Evolutionary conservation across 805 yeast genomes (phyloP), one percentile per base, ranked within the genome.

Genomic region (Sugiyamaella mastotermitis): DNA sequence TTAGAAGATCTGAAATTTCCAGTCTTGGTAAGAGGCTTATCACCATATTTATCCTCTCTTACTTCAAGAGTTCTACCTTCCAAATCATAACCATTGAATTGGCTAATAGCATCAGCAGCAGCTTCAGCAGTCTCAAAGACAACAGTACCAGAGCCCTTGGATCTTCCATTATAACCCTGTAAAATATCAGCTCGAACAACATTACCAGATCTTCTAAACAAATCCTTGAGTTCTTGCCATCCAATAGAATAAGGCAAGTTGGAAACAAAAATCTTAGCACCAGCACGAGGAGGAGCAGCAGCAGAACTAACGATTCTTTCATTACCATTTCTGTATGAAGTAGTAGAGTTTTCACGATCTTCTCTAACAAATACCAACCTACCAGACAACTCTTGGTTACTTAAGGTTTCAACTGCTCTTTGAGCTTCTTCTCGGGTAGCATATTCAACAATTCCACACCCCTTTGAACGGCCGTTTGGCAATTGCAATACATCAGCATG

Each of bases 311-410:
- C 30, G 9, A 27, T 17, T 7, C 30, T 6, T 7, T 27, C 15
- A 18, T 17, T 6, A 13, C 35, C 35, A 15, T 31, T 23, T n/a
- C 20, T 16, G 18, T 14, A 15, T 6, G 25, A 14, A 14, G 26
- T 22, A 3, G 20, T 49, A 48, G 46, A 62, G 46, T 45, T 51
- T 57, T 56, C 69, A 34, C 64, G 92, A 57, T 84, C 80, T 62
- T 87, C 94, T 64, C 97, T 79, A 7, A 88, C 94, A 60, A 82
- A 86, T 31, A 87, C 81, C 51, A 76, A 80, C 60, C 97, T 78
- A 10, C 86, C 94, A 54, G 68, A 62, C 46, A 78, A 73, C 24
- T 65, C 67, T 21, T 78, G 68, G 53, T 83, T 79, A 61, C 83
- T 82, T 52, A 70, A 80, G 50, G 74, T 68, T 38, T 68, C 62